Evolutionary conservation across 106 monocot genomes (phyloP).

Genomic region (Dendrobium officinale): DNA sequence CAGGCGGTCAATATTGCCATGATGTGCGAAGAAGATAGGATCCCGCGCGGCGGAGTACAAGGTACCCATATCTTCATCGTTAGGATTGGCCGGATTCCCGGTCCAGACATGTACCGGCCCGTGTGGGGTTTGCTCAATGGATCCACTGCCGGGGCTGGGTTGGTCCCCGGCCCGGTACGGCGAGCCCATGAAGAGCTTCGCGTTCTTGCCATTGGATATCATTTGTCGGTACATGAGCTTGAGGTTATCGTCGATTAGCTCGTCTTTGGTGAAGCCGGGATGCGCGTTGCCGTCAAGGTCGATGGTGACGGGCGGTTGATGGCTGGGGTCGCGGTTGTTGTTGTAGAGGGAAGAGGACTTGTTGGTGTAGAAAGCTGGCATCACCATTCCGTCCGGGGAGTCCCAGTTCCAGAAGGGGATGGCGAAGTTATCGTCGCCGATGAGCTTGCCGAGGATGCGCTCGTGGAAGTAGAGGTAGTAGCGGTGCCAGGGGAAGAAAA

Average conservation of each 20-base stretch:
- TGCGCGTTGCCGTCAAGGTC: conserved; percentile 24
- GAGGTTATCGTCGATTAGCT: conserved; percentile 40
- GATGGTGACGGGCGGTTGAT: conserved; percentile 22
- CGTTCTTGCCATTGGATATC: conserved; percentile 33
- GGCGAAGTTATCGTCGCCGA: conserved; percentile 40
- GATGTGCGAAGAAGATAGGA: conserved; percentile 42
- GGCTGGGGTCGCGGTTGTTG: conserved; percentile 15
- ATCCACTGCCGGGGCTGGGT: conserved; percentile 25
- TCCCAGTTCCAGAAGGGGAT: conserved; percentile 51
- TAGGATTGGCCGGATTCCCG: conserved; percentile 13
- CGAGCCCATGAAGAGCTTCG: conserved; percentile 42
- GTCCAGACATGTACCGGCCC: conserved; percentile 26
- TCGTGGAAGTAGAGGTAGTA: conserved; percentile 37
- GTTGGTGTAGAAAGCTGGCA: conserved; percentile 26
- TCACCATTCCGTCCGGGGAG: conserved; percentile 20
- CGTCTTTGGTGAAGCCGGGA: conserved; percentile 1
- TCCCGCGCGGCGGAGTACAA: conserved; percentile 49
- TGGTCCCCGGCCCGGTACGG: conserved; percentile 31
- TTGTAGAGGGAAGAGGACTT: conserved; percentile 30
- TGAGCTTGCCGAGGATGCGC: conserved; percentile 39
- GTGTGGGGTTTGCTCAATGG: conserved; percentile 38
- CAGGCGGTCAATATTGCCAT: conserved; percentile 41
- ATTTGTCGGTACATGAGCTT: conserved; percentile 52
- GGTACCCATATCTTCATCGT: conserved; percentile 37
- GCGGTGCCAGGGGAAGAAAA: conserved; percentile 48